phyloP scores from a whole-genome alignment of 2,329 filamentous ascomycete species.

The Acrocalymma vagum region DNA sequence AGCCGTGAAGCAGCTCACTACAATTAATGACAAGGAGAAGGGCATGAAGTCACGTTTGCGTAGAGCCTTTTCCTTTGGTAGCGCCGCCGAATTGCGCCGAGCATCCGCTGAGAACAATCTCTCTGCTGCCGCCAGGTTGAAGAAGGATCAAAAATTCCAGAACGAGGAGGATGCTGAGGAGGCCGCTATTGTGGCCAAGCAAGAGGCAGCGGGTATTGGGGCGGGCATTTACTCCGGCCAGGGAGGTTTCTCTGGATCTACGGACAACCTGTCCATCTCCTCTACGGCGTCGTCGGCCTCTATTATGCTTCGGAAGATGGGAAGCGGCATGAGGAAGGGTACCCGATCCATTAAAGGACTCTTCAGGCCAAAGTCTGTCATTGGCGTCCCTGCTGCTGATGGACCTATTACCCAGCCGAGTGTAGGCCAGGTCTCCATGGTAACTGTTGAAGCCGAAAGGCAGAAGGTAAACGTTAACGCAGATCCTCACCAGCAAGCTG shows the following conservation, averaged over 20 bases:
- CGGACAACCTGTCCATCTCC: constrained; percentile 91
- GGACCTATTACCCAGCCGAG: constrained; percentile 70
- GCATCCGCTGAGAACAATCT: constrained; percentile 71
- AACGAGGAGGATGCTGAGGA: constrained; percentile 87
- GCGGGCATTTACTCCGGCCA: constrained; percentile 92
- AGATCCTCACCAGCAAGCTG: constrained; percentile 71
- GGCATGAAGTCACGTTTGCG: constrained; percentile 89
- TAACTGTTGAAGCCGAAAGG: constrained; percentile 93
- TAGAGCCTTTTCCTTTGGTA: constrained; percentile 95
- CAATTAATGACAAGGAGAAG: constrained; percentile 84
- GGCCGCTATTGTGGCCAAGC: constrained; percentile 86
- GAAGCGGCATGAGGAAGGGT: constrained; percentile 95
- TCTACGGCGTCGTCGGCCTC: constrained; percentile 90
- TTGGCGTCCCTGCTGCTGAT: constrained; percentile 79
- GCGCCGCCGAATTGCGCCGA: constrained; percentile 86
- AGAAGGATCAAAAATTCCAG: constrained; percentile 47
- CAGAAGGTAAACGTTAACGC: constrained; percentile 81
- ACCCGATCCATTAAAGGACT: constrained; percentile 90
- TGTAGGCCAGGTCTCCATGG: constrained; percentile 89
- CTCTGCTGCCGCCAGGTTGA: constrained; percentile 64
- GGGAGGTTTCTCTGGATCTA: constrained; percentile 87
- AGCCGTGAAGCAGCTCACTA: constrained; percentile 83
- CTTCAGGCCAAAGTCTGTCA: constrained; percentile 91
- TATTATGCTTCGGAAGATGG: constrained; percentile 98
- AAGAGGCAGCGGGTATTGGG: constrained; percentile 91